A percentile compares a stretch with the other conserved stretches of the same genome.
These are phyloP conservation scores for Phytophthora europaea DNA, from an alignment of 352 stramenopile species.

Conservation along the genomic window DNA sequence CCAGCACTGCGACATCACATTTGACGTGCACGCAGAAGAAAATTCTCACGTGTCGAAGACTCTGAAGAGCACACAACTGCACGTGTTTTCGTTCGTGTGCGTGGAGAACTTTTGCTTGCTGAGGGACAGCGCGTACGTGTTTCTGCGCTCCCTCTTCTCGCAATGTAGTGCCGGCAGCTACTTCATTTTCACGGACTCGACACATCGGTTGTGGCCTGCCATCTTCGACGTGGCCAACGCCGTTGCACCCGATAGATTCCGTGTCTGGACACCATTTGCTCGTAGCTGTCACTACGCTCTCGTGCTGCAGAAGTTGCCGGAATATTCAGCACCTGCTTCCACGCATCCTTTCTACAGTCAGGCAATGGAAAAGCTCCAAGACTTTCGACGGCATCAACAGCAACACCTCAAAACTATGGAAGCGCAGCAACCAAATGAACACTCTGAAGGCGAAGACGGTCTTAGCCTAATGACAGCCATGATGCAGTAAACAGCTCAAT, in stretches of 20 bases:
- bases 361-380: conserved; percentile 52
- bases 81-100: conserved; percentile 80
- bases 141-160: conserved; percentile 64
- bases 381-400: conserved; percentile 59
- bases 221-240: conserved; percentile 58
- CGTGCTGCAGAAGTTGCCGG: conserved; percentile 65
- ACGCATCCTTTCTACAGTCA: conserved; percentile 53
- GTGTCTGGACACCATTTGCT: conserved; percentile 64
- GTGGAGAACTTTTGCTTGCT: conserved; percentile 77
- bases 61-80: conserved; percentile 47
- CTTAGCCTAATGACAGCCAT: background rate
- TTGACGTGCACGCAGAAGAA: conserved; percentile 43
- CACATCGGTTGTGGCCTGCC: conserved; percentile 73
- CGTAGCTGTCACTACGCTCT: conserved; percentile 74
- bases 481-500: background rate
- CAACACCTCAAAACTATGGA: conserved; percentile 50
- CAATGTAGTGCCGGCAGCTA: conserved; percentile 45
- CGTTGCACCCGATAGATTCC: conserved; percentile 44
- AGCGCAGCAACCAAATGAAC: background rate
- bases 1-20: conserved; percentile 70
- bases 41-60: conserved; percentile 48
- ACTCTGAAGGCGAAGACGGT: conserved; percentile 7
- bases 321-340: conserved; percentile 34
- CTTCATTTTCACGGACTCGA: conserved; percentile 80
- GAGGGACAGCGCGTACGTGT: conserved; percentile 52